Evolutionary conservation across 2,329 filamentous ascomycete genomes (phyloP), one percentile per base, ranked within the genome.

Genomic region (Aspergillaceae sp.): DNA sequence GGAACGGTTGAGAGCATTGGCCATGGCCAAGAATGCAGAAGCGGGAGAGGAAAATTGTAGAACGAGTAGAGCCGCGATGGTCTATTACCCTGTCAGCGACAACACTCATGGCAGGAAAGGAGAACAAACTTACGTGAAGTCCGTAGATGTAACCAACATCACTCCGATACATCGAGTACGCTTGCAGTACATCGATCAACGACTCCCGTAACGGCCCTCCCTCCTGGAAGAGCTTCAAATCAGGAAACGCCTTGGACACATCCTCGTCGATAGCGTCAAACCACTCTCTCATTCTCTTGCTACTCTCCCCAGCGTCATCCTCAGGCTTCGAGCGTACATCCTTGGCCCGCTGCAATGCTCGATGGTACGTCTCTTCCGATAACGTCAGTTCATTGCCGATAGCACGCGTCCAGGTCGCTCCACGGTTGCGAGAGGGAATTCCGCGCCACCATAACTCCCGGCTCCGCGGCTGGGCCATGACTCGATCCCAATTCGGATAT

Each of bases 381-480:
- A 83, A 66, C 32, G 73, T 72, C 4, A 83, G 71, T 47, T 81
- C 77, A 51, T 83, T 83, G 34, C 78, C 79, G 42, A 83, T 71
- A 2, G 79, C 79, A 47, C 71, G 74, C 50, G 72, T 68, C 80
- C 80, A 83, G 32, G 81, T 78, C 27, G 69, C 56, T 11, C 77
- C 79, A 48, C 80, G 69, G 47, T 71, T 72, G 48, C 73, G 72
- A 3, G 78, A 71, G 0, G 77, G 75, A 9, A 83, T 73, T 27
- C 80, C 80, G 48, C 77, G 74, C 80, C 80, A 83, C 78, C 79
- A 83, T 33, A 83, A 71, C 58, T 82, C 78, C 28, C 79, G 72
- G 2, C 75, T 79, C 5, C 75, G 69, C 26, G 72, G 72, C 53
- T 79, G 74, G 4, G 69, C 64, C 52, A 81, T 71, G 29, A 74